phyloP scores from a whole-genome alignment of 164 flowering plant species.

The Hamamelis virginiana region DNA sequence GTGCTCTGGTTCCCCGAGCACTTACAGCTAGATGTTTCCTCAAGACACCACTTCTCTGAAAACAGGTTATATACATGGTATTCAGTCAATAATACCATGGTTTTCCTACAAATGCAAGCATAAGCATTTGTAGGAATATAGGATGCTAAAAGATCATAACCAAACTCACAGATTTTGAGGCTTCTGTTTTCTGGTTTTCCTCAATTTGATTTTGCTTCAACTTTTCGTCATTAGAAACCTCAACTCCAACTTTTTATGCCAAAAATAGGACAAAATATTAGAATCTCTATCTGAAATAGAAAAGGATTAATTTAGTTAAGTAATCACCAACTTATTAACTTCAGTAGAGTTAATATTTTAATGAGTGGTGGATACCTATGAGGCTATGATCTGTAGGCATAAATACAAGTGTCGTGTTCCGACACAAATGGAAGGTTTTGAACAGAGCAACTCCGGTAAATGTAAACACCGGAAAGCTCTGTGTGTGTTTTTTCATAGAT shows the following conservation, averaged over 20 bases:
- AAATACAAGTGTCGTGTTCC: background rate
- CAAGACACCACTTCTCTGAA: constrained; percentile 10
- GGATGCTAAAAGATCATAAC: constrained; percentile 5
- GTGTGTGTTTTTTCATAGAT: background rate
- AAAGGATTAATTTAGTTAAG: background rate
- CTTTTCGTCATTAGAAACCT: background rate
- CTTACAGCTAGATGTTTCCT: background rate
- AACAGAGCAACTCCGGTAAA: background rate
- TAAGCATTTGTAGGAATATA: background rate
- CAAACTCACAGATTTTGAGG: constrained; percentile 4
- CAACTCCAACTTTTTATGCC: background rate
- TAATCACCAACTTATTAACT: too few species aligned
- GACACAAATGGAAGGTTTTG: background rate
- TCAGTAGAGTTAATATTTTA: background rate
- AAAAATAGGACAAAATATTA: background rate
- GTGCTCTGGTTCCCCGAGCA: background rate
- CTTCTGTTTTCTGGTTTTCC: background rate
- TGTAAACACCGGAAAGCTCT: background rate
- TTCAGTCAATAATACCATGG: background rate
- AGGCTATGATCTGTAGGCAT: background rate
- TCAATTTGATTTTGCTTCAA: background rate
- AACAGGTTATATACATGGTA: background rate
- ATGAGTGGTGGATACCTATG: background rate
- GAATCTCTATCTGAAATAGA: background rate
- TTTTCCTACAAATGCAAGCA: too few species aligned